These are phyloP conservation scores for Viola pubescens DNA, from an alignment of 441 rosid species.

Conservation along the genomic window DNA sequence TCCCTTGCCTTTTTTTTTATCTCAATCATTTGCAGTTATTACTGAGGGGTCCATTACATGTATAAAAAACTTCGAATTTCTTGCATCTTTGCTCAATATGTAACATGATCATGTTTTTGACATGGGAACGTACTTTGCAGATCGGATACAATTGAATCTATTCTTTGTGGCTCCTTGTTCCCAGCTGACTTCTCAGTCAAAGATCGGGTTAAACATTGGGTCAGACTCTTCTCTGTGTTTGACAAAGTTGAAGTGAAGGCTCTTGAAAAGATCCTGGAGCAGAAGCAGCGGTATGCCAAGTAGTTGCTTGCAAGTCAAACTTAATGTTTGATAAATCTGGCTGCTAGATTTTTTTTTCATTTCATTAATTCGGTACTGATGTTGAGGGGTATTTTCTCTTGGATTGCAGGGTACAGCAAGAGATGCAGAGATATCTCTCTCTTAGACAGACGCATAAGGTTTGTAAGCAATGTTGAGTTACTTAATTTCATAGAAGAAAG, in stretches of 20 bases:
- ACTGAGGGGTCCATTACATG: background rate
- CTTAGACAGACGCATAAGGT: constrained; percentile 89
- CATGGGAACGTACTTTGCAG: constrained; percentile 48
- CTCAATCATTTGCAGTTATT: background rate
- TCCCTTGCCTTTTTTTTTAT: background rate
- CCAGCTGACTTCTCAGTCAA: constrained; percentile 55
- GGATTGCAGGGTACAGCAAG: constrained; percentile 92
- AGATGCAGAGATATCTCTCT: constrained; percentile 87
- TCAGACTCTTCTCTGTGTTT: constrained; percentile 67
- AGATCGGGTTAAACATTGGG: constrained; percentile 72
- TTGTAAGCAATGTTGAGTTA: constrained; percentile 18
- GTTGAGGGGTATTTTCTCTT: constrained; percentile 33
- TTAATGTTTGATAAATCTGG: constrained; percentile 13
- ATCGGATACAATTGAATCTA: constrained; percentile 79
- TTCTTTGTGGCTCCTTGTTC: constrained; percentile 62
- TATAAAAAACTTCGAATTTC: background rate
- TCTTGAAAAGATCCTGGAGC: constrained; percentile 91
- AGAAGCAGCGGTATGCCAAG: constrained; percentile 75
- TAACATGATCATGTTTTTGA: constrained; percentile 11
- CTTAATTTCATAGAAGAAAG: constrained; percentile 11
- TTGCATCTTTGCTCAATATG: constrained; percentile 6
- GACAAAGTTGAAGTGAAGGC: constrained; percentile 92
- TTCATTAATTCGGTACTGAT: constrained; percentile 30
- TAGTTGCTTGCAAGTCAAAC: constrained; percentile 20
- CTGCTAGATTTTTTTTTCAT: constrained; percentile 21